Evolutionary conservation across 2,329 filamentous ascomycete genomes (phyloP).

Genomic region (Paecilomyces variotii): DNA sequence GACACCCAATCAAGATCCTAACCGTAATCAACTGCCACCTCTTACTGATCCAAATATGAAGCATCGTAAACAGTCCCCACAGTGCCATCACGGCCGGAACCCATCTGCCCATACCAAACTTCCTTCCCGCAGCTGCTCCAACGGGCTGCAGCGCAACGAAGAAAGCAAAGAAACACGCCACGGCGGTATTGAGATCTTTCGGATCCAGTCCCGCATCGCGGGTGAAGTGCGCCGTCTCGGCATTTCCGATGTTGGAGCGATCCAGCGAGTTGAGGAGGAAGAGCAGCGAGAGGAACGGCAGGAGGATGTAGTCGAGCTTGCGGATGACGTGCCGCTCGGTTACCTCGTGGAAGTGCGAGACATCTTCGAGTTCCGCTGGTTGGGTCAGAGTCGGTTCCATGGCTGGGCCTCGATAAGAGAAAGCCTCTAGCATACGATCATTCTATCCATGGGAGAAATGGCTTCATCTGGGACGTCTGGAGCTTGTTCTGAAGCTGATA

Average conservation of each 20-base stretch:
- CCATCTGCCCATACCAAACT: constrained; percentile 43
- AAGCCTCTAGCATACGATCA: background rate
- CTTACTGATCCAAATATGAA: constrained; percentile 40
- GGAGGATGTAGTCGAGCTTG: constrained; percentile 43
- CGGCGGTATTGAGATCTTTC: constrained; percentile 48
- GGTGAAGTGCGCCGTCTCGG: constrained; percentile 52
- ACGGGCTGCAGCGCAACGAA: constrained; percentile 52
- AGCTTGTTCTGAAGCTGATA: background rate
- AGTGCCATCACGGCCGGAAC: constrained; percentile 51
- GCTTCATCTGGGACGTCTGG: background rate
- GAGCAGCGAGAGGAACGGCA: constrained; percentile 45
- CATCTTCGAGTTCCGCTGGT: background rate
- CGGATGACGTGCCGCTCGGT: constrained; percentile 13
- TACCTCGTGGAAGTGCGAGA: background rate
- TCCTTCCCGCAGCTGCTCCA: constrained; percentile 39
- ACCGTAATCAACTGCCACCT: constrained; percentile 42
- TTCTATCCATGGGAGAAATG: background rate
- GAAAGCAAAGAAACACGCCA: constrained; percentile 51
- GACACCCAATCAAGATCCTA: constrained; percentile 36
- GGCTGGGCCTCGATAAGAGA: background rate
- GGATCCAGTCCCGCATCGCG: constrained; percentile 44
- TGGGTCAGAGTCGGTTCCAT: background rate
- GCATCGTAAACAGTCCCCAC: constrained; percentile 43
- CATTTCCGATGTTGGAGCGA: constrained; percentile 48
- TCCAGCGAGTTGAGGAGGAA: constrained; percentile 48